A percentile compares a stretch with the other conserved stretches of the same genome.
These are phyloP conservation scores for Citeromyces matritensis DNA, from an alignment of 805 yeast genomes.

Conservation along the genomic window DNA sequence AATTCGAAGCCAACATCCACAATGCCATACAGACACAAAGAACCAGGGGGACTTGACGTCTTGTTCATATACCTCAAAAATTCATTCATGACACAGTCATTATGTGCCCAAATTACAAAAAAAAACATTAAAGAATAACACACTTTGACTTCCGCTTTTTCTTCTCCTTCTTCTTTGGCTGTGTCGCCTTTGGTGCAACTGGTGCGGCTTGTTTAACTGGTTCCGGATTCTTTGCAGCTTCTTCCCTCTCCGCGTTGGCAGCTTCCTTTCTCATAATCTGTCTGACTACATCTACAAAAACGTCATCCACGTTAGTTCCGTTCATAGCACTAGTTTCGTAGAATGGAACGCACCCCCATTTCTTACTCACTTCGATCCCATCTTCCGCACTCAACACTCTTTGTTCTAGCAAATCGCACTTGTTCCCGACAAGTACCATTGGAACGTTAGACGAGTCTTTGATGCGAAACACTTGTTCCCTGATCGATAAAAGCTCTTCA, in stretches of 20 bases:
- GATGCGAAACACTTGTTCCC: conserved; percentile 75
- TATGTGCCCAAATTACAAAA: too few species aligned
- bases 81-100: too few species aligned
- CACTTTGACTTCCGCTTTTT: conserved; percentile 1
- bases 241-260: background rate
- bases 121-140: conserved; percentile 1
- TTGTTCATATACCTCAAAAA: too few species aligned
- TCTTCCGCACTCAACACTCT: conserved; percentile 67
- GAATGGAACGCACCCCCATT: conserved; percentile 84
- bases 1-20: too few species aligned
- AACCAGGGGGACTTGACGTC: too few species aligned
- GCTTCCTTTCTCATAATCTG: conserved; percentile 71
- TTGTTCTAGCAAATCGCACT: conserved; percentile 69
- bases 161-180: conserved; percentile 1
- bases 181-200: background rate
- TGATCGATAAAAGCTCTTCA: conserved; percentile 59
- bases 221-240: background rate
- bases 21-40: too few species aligned
- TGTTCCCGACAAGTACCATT: conserved; percentile 83
- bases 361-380: conserved; percentile 70
- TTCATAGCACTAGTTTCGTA: conserved; percentile 91
- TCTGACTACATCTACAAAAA: conserved; percentile 76
- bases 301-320: conserved; percentile 80
- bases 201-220: background rate
- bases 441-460: conserved; percentile 71